Evolutionary conservation across 768 basidiomycete species (phyloP).

Genomic region (Rhizopogon vesiculosus): DNA sequence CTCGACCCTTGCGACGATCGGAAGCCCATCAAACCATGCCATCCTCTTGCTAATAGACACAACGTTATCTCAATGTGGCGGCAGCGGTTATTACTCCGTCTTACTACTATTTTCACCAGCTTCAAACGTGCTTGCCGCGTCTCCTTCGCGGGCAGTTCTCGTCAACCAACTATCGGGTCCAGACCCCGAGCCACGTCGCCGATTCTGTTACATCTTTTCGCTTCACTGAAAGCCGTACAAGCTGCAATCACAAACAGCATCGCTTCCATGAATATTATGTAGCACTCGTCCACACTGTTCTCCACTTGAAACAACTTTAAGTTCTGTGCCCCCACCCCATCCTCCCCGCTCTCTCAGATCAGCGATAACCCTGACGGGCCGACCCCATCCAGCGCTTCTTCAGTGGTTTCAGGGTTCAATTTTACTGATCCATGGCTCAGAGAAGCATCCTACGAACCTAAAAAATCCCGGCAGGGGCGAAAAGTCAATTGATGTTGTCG

Average conservation of each 20-base stretch:
- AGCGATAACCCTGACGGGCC: background rate
- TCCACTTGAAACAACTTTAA: too few species aligned
- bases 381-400: conserved; percentile 13
- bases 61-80: background rate
- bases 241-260: too few species aligned
- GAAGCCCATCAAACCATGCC: background rate
- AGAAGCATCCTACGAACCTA: conserved; percentile 58
- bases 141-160: background rate
- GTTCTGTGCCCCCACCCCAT: conserved; percentile 12
- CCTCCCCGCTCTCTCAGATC: conserved; percentile 11
- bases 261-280: background rate
- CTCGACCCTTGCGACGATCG: background rate
- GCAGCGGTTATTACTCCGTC: background rate
- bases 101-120: background rate
- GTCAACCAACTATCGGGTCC: too few species aligned
- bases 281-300: background rate
- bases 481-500: conserved; percentile 43
- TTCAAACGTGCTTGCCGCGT: background rate
- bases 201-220: too few species aligned
- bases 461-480: conserved; percentile 58
- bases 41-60: background rate
- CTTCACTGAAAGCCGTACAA: too few species aligned
- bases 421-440: conserved; percentile 18
- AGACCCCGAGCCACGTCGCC: too few species aligned
- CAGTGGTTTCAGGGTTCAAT: conserved; percentile 14